phyloP scores from a whole-genome alignment of 106 monocot species.

The Iris macrosiphon region DNA sequence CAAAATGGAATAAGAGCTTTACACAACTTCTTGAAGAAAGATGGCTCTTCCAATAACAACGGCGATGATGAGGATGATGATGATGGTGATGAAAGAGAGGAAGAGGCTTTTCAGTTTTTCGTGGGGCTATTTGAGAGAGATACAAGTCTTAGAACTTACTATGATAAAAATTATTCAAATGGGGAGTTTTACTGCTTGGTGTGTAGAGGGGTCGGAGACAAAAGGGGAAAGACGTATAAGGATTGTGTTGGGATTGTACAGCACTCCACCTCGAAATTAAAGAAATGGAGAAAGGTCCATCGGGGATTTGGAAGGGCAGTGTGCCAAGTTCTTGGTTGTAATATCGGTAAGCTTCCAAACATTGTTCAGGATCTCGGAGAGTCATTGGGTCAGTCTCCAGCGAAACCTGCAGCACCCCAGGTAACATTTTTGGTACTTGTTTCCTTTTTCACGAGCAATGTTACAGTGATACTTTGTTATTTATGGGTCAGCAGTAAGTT shows the following conservation, averaged over 20 bases:
- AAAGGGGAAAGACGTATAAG: slow-evolving; percentile 36
- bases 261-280: slow-evolving; percentile 36
- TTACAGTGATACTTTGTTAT: too few relatives aligned
- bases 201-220: slow-evolving; percentile 30
- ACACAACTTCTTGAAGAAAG: slow-evolving; percentile 31
- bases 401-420: too few relatives aligned
- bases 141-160: slow-evolving; percentile 37
- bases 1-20: slow-evolving; percentile 10
- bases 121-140: slow-evolving; percentile 32
- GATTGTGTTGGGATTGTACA: slow-evolving; percentile 45
- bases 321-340: slow-evolving; percentile 56
- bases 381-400: background rate
- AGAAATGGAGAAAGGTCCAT: slow-evolving; percentile 41
- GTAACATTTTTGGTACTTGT: too few relatives aligned
- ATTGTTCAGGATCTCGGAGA: slow-evolving; percentile 16
- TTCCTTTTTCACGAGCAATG: too few relatives aligned
- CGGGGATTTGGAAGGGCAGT: slow-evolving; percentile 43
- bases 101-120: slow-evolving; percentile 31
- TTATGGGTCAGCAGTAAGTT: too few relatives aligned
- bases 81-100: slow-evolving; percentile 6
- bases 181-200: slow-evolving; percentile 64
- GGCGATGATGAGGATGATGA: slow-evolving; percentile 19
- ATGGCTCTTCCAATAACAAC: slow-evolving; percentile 4
- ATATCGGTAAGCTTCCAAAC: slow-evolving; percentile 28
- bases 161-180: slow-evolving; percentile 36